Base-by-base conservation (phyloP, 768 basidiomycete genomes). In the Suillus sp. region DNA sequence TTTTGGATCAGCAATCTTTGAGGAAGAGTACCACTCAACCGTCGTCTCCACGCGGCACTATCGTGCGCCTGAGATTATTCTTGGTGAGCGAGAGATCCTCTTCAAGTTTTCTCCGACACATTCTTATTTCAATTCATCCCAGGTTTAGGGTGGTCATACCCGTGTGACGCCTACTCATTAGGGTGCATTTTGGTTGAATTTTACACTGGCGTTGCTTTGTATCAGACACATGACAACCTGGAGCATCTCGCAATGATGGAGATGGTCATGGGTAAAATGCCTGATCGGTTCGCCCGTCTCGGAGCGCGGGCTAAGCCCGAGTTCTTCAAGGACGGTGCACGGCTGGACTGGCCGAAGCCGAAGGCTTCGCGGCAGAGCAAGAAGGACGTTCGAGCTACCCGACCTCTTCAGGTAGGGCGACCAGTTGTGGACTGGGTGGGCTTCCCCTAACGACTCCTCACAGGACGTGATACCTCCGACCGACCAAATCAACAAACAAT, bases 211-310 rank as follows among this genome's bases (percentile, higher is more conserved):
- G 87, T 95, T 38, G 97, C 97, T 9, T 84, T 99, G n/a, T 99
- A 97, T 79, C 97, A 99, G 77, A 99, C 97, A 0, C 97, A 99
- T 71, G 96, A 99, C 78, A 99, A 99, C 74, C 85, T 99, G 10
- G 97, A 99, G 75, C 97, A 99, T 77, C 86, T 99, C 16, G 97
- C 96, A 45, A 99, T 99, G 97, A 99, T 99, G 97, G 96, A 99
- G 75, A 90, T 92, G 75, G 97, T 99, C 43, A 98, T 99, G 92
- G 96, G 96, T 63, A 93, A 92, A 79, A 96, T 99, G 90, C 93
- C 96, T 0, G 88, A 91, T 58, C 87, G 89, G 6, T 94, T 96
- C 72, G 86, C 87, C 43, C 84, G 90, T 48, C 82, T 84, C 50
- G 91, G 90, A 20, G 86, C 89, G 10, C 84, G 90, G 54, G 86